Percentiles rank a stretch among this genome's conserved stretches.
phyloP scores from a whole-genome alignment of 2,329 filamentous ascomycete genomes.

The Biscogniauxia marginata region DNA sequence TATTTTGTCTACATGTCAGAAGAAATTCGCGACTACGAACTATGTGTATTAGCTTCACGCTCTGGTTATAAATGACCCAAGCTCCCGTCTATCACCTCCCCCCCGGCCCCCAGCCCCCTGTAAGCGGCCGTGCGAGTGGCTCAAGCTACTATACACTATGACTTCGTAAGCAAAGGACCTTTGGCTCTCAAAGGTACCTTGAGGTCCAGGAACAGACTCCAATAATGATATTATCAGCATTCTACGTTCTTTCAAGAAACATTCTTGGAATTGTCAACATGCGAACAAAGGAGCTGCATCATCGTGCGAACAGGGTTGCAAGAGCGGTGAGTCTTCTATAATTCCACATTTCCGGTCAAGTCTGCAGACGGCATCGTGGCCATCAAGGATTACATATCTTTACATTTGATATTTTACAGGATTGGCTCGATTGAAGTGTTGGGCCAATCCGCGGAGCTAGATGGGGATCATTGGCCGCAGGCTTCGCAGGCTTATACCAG shows the following conservation, averaged over 20 bases:
- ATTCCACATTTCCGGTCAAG: neutral
- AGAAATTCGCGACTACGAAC: neutral
- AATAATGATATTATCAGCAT: neutral
- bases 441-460: neutral
- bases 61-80: neutral
- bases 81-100: neutral
- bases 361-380: neutral
- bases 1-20: neutral
- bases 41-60: neutral
- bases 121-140: slow-evolving; percentile 1
- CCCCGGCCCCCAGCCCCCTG: neutral
- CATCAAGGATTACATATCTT: neutral
- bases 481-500: neutral
- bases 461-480: neutral
- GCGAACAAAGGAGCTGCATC: neutral
- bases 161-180: neutral
- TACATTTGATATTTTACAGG: neutral
- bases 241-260: neutral
- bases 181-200: neutral
- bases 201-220: neutral
- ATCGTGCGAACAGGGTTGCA: neutral
- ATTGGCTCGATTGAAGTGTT: neutral
- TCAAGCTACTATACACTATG: neutral
- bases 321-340: neutral
- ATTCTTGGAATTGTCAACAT: neutral